Base-by-base conservation (phyloP, 2,329 filamentous ascomycete species). In the Ophiocordyceps polyrhachis-furcata region DNA sequence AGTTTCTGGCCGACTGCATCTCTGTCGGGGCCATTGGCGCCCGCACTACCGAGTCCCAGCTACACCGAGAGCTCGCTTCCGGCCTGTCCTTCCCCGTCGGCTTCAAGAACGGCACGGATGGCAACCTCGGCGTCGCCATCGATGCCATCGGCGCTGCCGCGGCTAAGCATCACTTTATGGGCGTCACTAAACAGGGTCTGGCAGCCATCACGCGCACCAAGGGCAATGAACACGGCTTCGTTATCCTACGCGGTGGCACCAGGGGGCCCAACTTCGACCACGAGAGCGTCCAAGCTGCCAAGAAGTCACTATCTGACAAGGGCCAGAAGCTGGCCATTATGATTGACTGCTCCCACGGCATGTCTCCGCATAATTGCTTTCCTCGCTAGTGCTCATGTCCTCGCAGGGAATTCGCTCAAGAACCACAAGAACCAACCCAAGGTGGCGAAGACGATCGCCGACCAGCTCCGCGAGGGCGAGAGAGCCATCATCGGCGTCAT, bases 101-200 rank as follows among this genome's bases (percentile, higher is more conserved):
- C 48, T 98, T 95, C 81, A 98, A 98, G 78, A 98, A 98, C 65
- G 91, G 91, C 49, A 98, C 91, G 21, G 91, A 98, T 57, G 91
- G 91, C 40, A 86, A 82, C 54, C 69, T 98, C 46, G 79, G 77
- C 25, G 88, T 96, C 19, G 88, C 89, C 19, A 93, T 96, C 55
- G 91, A 98, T 60, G 91, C 91, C 31, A 95, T 96, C 60, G 91
- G 89, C 48, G 80, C 84, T 28, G 83, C 83, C 1, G 79, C 81
- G 47, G 73, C 82, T n/a, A 79, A 75, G 63, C 91, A 98, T 65
- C 89, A 95, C 70, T 98, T 98, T 72, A 83, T 98, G 73, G 89
- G 88, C 64, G 91, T 98, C 43, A 98, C 91, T 29, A 98, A 98
- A 73, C 88, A 94, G 59, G 91, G 91, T 48, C 71, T 95, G 49